Evolutionary conservation across 257 asterid species (phyloP), one percentile per base, ranked within the genome.

Genomic region (Striga asiatica): DNA sequence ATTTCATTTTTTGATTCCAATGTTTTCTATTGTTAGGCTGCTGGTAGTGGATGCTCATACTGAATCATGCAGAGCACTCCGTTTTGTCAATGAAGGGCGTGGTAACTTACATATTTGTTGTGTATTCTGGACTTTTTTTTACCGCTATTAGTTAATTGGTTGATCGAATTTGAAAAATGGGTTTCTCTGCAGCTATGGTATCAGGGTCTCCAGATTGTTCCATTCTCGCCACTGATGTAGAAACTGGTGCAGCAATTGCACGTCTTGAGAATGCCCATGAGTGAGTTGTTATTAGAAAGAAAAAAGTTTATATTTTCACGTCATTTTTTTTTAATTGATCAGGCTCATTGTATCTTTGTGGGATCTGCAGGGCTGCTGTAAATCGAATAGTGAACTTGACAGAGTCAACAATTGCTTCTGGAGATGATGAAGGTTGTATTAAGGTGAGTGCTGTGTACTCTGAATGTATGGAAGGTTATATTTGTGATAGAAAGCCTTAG

Each of bases 181-280:
- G 42, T 53, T 60, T 13, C 2, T 54, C 63, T 63, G 50, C 76
- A 91, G 98, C 77, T 32, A 74, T 91, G 50, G 60, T 87, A 56
- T 81, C 95, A n/a, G 98, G 98, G 32, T 91, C 96, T 14, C 81
- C 95, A 4, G 98, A 91, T 76, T 75, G 67, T 78, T 87, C 96
- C 19, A 84, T 91, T 68, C 82, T 91, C 37, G 98, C 98, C 34
- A 84, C 89, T 1, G 98, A 91, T 55, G 76, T 79, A 1, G 98
- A 87, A 71, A 87, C 98, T 16, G 98, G 98, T 28, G 31, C 89
- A 19, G 56, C 69, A 49, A 66, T 87, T 76, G 70, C 77, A 37
- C 82, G 89, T 17, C 74, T 83, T 0, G 95, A 87, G 61, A 84
- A 80, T 48, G 65, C 84, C 35, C 98, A 91, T 55, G 94, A 75